phyloP scores from a whole-genome alignment of 2,329 filamentous ascomycete species.

The Knufia fluminis region DNA sequence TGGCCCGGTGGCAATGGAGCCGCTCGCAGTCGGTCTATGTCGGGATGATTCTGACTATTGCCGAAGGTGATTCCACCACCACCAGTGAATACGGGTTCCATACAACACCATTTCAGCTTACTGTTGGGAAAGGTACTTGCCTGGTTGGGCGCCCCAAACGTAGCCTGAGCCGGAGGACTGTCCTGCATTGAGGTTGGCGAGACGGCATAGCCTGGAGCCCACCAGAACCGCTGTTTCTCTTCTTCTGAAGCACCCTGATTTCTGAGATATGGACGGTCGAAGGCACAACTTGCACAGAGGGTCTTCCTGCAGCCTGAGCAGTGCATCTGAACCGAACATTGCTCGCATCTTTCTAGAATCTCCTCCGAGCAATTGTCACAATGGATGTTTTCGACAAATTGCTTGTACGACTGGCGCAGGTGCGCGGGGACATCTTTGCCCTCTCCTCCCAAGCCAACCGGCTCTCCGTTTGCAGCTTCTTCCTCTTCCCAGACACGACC shows the following conservation, averaged over 20 bases:
- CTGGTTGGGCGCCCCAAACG: constrained; percentile 24
- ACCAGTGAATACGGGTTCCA: constrained; percentile 51
- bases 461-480: constrained; percentile 47
- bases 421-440: constrained; percentile 48
- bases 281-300: constrained; percentile 51
- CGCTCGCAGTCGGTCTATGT: constrained; percentile 47
- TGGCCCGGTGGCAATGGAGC: constrained; percentile 47
- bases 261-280: constrained; percentile 43
- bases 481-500: constrained; percentile 48
- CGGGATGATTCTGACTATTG: constrained; percentile 38
- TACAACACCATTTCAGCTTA: constrained; percentile 52
- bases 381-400: constrained; percentile 44
- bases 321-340: constrained; percentile 53
- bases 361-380: constrained; percentile 46
- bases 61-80: constrained; percentile 51
- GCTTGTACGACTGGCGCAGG: constrained; percentile 43
- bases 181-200: constrained; percentile 53
- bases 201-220: constrained; percentile 47
- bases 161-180: constrained; percentile 22
- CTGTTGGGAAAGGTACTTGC: constrained; percentile 38
- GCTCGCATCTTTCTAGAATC: constrained; percentile 50
- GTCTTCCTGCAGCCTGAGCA: constrained; percentile 53
- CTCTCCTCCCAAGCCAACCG: constrained; percentile 41
- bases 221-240: constrained; percentile 42
- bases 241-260: constrained; percentile 26